phyloP scores from a whole-genome alignment of 768 basidiomycete species.

The Suillus brevipes region DNA sequence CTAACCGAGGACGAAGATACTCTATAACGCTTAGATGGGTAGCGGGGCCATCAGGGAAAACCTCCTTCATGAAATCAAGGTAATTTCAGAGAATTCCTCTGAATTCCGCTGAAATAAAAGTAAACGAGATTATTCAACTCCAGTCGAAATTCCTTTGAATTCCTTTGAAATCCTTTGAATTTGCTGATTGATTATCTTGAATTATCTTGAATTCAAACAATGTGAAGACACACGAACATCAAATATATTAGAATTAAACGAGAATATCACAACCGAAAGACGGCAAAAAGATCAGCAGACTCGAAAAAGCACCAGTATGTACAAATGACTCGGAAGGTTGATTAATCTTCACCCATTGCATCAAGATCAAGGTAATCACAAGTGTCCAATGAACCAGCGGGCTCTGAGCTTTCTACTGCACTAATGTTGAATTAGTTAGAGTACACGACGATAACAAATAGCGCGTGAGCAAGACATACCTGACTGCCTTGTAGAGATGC shows the following conservation, averaged over 20 bases:
- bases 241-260: background rate
- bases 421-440: background rate
- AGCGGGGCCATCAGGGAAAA: constrained; percentile 1
- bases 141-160: background rate
- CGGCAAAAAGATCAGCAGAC: background rate
- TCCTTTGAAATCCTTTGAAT: background rate
- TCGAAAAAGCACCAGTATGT: background rate
- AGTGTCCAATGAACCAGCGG: background rate
- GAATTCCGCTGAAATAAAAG: no score
- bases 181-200: background rate
- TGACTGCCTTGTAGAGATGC: background rate
- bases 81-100: background rate
- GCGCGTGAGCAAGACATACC: background rate
- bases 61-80: background rate
- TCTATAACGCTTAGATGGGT: no score
- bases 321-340: background rate
- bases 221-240: background rate
- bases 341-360: background rate
- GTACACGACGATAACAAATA: background rate
- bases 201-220: background rate
- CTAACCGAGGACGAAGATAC: no score
- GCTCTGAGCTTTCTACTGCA: background rate
- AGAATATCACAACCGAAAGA: background rate
- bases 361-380: background rate
- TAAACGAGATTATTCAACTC: background rate